Evolutionary conservation across 768 basidiomycete genomes (phyloP).

Genomic region (Candolleomyces efflorescens): DNA sequence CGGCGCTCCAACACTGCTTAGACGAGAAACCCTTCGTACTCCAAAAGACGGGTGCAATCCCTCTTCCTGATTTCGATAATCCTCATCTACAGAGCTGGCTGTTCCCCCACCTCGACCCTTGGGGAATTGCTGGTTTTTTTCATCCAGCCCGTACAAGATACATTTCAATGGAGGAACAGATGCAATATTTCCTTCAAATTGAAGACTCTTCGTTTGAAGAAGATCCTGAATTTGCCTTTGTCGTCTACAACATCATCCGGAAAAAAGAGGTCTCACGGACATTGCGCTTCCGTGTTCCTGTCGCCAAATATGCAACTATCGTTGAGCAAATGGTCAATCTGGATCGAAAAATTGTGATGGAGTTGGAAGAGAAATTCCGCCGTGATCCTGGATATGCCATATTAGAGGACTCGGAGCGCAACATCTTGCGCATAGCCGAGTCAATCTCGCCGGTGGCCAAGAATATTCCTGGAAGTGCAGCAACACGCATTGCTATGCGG

Average conservation of each 20-base stretch:
- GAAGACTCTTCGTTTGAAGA: background rate
- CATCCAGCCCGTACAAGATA: background rate
- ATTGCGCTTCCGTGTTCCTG: background rate
- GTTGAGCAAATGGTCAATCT: background rate
- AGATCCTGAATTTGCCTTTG: conserved; percentile 8
- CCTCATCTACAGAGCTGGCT: conserved; percentile 8
- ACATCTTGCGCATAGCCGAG: background rate
- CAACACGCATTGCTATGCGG: background rate
- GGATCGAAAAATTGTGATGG: background rate
- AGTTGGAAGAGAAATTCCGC: background rate
- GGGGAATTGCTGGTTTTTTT: background rate
- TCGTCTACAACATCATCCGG: conserved; percentile 3
- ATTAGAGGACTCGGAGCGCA: background rate
- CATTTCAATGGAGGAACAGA: background rate
- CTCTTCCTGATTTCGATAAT: conserved; percentile 10
- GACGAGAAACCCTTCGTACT: conserved; percentile 5
- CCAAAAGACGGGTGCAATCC: background rate
- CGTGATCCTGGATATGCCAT: background rate
- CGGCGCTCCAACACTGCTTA: conserved; percentile 8
- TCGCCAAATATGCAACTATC: background rate
- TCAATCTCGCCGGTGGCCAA: background rate
- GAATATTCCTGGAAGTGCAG: background rate
- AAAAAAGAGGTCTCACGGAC: background rate
- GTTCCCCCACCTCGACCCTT: conserved; percentile 12
- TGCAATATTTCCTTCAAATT: background rate